phyloP scores from a whole-genome alignment of 176 grass and related monocot species.

The Cenchrus fungigraminus region DNA sequence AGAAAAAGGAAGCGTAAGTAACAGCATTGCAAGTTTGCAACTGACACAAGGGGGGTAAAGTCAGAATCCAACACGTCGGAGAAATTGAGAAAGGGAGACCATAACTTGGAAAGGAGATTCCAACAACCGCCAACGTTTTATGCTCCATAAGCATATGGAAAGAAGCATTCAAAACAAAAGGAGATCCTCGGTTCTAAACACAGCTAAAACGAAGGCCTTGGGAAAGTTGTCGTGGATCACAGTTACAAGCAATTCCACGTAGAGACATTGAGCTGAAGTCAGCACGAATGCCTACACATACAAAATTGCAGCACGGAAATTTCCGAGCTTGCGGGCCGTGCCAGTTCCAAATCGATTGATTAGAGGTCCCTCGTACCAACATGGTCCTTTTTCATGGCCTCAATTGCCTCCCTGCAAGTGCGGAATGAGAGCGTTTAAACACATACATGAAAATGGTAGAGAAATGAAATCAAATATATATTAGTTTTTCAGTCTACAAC shows the following conservation, averaged over 20 bases:
- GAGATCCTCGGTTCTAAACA: background rate
- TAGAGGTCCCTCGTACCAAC: constrained; percentile 14
- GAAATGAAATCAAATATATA: background rate
- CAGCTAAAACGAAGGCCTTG: background rate
- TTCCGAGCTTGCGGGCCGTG: background rate
- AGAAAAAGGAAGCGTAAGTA: no score
- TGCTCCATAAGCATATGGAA: no score
- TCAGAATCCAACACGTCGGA: no score
- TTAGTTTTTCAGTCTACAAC: background rate
- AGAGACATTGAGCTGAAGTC: background rate
- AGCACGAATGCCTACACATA: background rate
- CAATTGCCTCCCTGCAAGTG: background rate
- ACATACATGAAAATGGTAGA: background rate
- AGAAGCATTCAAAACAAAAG: no score
- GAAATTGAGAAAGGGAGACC: no score
- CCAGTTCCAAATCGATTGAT: background rate
- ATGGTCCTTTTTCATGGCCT: constrained; percentile 10
- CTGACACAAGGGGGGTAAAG: no score
- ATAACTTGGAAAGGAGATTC: no score
- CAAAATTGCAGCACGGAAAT: constrained; percentile 3
- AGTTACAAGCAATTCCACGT: background rate
- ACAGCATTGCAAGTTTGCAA: no score
- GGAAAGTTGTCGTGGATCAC: background rate
- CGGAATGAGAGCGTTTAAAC: background rate
- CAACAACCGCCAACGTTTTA: no score